Conservation (phyloP, 179 eudicot genomes). For the Pouteria campechiana region DNA sequence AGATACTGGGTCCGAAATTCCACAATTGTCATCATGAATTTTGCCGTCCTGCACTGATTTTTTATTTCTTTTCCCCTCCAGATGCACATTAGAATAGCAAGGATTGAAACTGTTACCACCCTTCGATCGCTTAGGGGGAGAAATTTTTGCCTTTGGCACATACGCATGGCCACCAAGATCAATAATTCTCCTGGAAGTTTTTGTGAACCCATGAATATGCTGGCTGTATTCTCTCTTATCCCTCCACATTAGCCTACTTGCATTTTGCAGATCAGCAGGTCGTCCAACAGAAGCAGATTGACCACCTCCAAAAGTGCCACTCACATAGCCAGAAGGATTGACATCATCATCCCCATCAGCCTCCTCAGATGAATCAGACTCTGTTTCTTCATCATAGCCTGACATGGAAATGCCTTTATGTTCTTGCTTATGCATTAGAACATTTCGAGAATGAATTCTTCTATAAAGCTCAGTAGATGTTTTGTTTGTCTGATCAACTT, state of each 20-base stretch:
- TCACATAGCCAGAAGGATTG: constrained; percentile 73
- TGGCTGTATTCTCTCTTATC: constrained; percentile 20
- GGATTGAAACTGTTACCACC: too few species aligned
- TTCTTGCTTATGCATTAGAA: constrained; percentile 23
- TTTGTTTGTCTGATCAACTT: too few species aligned
- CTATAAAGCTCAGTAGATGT: too few species aligned
- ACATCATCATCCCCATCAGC: constrained; percentile 48
- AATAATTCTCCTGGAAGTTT: constrained; percentile 19
- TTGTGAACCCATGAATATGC: constrained; percentile 25
- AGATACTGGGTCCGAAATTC: constrained; percentile 15
- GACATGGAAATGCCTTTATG: constrained; percentile 23
- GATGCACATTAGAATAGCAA: too few species aligned
- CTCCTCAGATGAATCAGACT: constrained; percentile 79
- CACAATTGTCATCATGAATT: constrained; percentile 30
- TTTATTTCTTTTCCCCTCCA: too few species aligned
- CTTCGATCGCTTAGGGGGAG: too few species aligned
- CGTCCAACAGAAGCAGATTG: constrained; percentile 18
- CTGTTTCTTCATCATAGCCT: constrained; percentile 61
- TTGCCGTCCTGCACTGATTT: constrained; percentile 39
- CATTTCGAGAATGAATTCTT: too few species aligned
- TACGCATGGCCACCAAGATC: constrained; percentile 27
- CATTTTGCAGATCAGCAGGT: constrained; percentile 16
- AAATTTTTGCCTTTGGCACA: constrained; percentile 15
- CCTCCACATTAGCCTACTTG: constrained; percentile 33
- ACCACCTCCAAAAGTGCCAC: constrained; percentile 53